Base-by-base conservation (phyloP, 768 basidiomycete species). In the Neoboletus subvelutipes region DNA sequence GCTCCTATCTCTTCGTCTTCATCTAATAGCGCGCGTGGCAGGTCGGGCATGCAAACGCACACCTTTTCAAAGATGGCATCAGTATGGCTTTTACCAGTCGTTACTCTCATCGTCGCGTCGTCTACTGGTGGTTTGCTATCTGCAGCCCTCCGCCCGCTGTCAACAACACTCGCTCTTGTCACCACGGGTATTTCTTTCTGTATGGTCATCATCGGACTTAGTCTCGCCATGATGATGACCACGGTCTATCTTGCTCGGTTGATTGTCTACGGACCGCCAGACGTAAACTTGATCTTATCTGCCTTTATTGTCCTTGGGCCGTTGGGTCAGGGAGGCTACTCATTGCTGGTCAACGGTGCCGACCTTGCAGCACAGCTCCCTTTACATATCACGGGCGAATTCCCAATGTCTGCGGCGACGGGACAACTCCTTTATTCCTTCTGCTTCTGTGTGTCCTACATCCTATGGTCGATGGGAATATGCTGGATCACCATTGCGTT, bases 381-480 rank as follows among this genome's bases (percentile, higher is more conserved):
- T 5, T 51, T 71, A 17, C 67, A 77, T 37, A 45, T 61, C 45
- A 57, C 61, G 17, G 61, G 64, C 42, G 62, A 63, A 47, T 73
- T 78, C 55, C 72, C 76, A 0, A 66, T 71, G 48, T 61, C 67
- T 13, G 52, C 65, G 20, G 61, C 72, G 5, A 66, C 77, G 1
- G 80, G 79, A 8, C 71, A 78, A 50, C 71, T 77, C 47, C 62
- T 81, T 29, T 76, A 76, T 64, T 71, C 77, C 5, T 71, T 73
- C 28, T 78, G 76, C 63, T 77, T 82, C 62, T 76, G 76, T 65
- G 70, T 68, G 7, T 77, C 81, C 2, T 82, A 76, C 66, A 60
- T 75, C 24, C 66, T 84, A 11, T 84, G 81, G 79, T 78, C 79
- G n/a, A 77, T 84, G 72, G 82, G 81, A 1, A 71, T 82, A 50